Conservation (phyloP, 805 yeast species). For the Hyphopichia homilentoma region DNA sequence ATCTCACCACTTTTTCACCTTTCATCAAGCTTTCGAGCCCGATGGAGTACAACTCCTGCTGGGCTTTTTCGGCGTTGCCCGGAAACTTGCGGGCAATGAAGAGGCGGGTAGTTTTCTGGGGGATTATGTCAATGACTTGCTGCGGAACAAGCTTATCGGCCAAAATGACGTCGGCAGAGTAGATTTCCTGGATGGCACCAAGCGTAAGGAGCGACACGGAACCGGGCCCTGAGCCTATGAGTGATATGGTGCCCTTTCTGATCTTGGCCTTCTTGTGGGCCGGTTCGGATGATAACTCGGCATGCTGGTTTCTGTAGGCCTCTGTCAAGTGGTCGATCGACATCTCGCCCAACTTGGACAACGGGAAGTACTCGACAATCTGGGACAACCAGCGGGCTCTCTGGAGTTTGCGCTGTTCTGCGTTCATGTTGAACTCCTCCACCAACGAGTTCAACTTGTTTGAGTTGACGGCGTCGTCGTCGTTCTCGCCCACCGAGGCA, state of each 20-base stretch:
- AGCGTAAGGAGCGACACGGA: constrained; percentile 74
- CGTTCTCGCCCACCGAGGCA: constrained; percentile 46
- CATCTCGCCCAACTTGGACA: constrained; percentile 56
- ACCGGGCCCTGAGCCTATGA: constrained; percentile 97
- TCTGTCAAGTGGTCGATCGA: constrained; percentile 55
- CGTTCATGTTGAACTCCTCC: constrained; percentile 53
- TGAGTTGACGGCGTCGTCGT: constrained; percentile 67
- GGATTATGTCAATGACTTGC: constrained; percentile 79
- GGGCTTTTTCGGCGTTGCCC: constrained; percentile 94
- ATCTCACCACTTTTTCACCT: constrained; percentile 79
- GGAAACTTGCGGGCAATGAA: constrained; percentile 94
- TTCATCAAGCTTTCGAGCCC: constrained; percentile 62
- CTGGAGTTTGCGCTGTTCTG: constrained; percentile 48
- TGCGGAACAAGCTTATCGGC: constrained; percentile 94
- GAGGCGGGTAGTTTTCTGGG: constrained; percentile 58
- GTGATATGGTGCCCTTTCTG: constrained; percentile 54
- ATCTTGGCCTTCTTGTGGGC: constrained; percentile 3
- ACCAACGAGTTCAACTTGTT: constrained; percentile 59
- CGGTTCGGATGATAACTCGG: constrained; percentile 1
- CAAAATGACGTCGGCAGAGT: constrained; percentile 75
- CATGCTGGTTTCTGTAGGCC: constrained; percentile 23
- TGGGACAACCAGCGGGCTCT: constrained; percentile 85
- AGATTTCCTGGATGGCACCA: constrained; percentile 79
- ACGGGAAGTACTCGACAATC: constrained; percentile 86
- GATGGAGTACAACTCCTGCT: constrained; percentile 69